Conservation (phyloP, 1,139 yeast genomes). For the Pichia cactophila region DNA sequence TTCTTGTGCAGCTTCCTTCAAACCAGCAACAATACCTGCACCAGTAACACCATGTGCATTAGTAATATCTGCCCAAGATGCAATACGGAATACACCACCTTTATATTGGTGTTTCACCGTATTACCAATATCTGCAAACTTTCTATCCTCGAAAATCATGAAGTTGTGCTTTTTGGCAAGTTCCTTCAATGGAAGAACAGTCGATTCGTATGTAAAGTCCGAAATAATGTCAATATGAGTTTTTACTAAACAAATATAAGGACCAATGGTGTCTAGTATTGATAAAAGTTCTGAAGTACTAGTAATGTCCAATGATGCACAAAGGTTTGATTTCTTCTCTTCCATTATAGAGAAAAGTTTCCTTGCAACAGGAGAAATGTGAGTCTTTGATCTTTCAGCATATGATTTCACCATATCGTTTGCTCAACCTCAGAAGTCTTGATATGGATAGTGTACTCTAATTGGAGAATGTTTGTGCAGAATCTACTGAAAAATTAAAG, state of each 20-base stretch:
- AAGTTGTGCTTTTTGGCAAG: constrained; percentile 74
- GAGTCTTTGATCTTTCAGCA: constrained; percentile 60
- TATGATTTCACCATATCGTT: constrained; percentile 29
- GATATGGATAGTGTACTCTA: neutral
- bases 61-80: constrained; percentile 93
- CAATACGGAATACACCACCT: constrained; percentile 83
- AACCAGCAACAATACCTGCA: constrained; percentile 82
- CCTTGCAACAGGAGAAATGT: constrained; percentile 72
- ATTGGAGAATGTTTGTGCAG: too few species aligned
- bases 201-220: constrained; percentile 76
- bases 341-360: constrained; percentile 72
- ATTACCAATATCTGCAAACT: constrained; percentile 98
- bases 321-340: constrained; percentile 73
- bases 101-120: constrained; percentile 91
- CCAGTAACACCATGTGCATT: constrained; percentile 99
- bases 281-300: constrained; percentile 66
- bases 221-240: constrained; percentile 91
- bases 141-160: constrained; percentile 89
- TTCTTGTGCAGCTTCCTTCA: constrained; percentile 75
- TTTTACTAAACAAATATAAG: constrained; percentile 83
- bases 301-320: constrained; percentile 93
- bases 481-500: too few species aligned
- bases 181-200: constrained; percentile 64
- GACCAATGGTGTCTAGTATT: constrained; percentile 77
- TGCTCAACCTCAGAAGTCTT: neutral